Percentiles rank a stretch among this genome's conserved stretches.
These are phyloP conservation scores for Arabis alpina DNA, from an alignment of 345 rosid genomes.

Conservation along the genomic window DNA sequence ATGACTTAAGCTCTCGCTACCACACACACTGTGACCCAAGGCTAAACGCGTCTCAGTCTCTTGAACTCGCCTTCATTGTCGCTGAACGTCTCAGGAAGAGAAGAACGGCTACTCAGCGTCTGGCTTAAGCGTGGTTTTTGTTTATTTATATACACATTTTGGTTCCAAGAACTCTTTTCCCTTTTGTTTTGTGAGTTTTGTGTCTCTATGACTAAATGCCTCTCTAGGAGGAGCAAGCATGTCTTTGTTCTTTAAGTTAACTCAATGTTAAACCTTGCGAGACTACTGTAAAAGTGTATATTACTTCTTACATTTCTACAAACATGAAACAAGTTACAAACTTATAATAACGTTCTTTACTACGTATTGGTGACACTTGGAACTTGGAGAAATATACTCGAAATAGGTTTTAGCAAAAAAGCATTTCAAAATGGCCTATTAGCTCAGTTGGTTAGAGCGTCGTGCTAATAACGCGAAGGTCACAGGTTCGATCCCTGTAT, in stretches of 20 bases:
- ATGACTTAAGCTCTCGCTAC: slow-evolving; percentile 62
- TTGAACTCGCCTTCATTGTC: slow-evolving; percentile 63
- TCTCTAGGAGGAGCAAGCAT: slow-evolving; percentile 32
- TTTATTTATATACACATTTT: slow-evolving; percentile 26
- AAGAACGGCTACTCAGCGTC: slow-evolving; percentile 48
- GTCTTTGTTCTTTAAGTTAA: slow-evolving; percentile 32
- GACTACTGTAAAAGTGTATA: slow-evolving; percentile 2
- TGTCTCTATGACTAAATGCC: slow-evolving; percentile 11
- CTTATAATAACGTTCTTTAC: not conserved
- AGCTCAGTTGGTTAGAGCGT: slow-evolving; percentile 85
- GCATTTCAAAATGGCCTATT: slow-evolving; percentile 15
- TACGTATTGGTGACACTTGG: not conserved
- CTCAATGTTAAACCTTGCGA: slow-evolving; percentile 26
- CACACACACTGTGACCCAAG: slow-evolving; percentile 73
- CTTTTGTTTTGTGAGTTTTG: slow-evolving; percentile 33
- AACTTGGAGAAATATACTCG: fast-evolving
- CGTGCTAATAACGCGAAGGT: slow-evolving; percentile 96
- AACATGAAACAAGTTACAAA: not conserved
- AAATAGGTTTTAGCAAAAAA: not conserved
- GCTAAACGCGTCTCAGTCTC: slow-evolving; percentile 68
- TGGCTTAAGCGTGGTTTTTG: slow-evolving; percentile 17
- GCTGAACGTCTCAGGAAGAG: slow-evolving; percentile 63
- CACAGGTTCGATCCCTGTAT: slow-evolving; percentile 76
- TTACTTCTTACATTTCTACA: not conserved
- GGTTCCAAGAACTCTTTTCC: slow-evolving; percentile 4